Percentiles rank a stretch among this genome's conserved stretches.
Conservation (phyloP, 768 basidiomycete species). For the Amanita rubescens region DNA sequence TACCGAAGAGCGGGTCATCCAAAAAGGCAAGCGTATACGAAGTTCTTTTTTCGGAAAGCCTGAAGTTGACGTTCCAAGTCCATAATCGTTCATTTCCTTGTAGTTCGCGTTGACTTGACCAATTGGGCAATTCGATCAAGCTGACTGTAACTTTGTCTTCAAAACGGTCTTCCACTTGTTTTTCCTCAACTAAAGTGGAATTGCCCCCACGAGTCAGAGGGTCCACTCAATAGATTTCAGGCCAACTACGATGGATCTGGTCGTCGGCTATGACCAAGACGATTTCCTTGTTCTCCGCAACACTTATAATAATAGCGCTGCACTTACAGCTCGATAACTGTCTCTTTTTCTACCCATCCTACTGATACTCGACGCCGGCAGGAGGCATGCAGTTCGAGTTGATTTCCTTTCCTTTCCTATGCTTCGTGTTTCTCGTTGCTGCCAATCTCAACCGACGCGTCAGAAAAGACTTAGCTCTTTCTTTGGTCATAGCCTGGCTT, state of each 20-base stretch:
- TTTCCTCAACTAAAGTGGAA: conserved; percentile 4
- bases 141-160: conserved; percentile 15
- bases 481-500: conserved; percentile 48
- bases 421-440: conserved; percentile 29
- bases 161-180: conserved; percentile 20
- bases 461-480: conserved; percentile 36
- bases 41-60: conserved; percentile 13
- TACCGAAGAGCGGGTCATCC: neutral
- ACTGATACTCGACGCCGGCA: neutral
- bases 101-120: neutral
- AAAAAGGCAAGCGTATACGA: conserved; percentile 17
- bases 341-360: neutral
- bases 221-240: neutral
- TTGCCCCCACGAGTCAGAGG: neutral
- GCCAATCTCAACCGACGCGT: conserved; percentile 39
- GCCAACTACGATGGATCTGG: neutral
- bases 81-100: neutral
- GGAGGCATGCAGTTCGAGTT: conserved; percentile 28
- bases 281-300: neutral
- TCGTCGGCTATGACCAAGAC: neutral
- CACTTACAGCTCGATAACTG: neutral
- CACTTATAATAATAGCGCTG: conserved; percentile 1
- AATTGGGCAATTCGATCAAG: neutral
- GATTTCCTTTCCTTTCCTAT: conserved; percentile 37
- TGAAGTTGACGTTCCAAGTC: neutral